Evolutionary conservation across 768 basidiomycete genomes (phyloP).

Genomic region (Postia placenta): DNA sequence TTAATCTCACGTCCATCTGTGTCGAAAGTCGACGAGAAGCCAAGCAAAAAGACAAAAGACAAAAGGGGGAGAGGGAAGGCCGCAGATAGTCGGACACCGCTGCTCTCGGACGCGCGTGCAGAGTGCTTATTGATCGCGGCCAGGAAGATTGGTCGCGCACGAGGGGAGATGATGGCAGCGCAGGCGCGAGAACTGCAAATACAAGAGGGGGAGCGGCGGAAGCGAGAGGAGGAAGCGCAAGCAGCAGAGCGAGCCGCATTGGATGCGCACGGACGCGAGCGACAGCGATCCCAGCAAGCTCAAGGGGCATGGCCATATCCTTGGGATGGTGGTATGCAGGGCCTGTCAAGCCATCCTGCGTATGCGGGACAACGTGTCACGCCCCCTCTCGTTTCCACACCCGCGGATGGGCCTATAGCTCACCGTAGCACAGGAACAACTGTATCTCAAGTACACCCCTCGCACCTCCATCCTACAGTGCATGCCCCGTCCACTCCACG

Average conservation of each 20-base stretch:
- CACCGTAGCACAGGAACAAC: too few relatives aligned
- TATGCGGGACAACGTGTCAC: too few relatives aligned
- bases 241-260: neutral
- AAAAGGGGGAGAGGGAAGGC: constrained; percentile 9
- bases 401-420: too few relatives aligned
- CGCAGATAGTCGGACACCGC: constrained; percentile 27
- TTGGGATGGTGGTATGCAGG: neutral
- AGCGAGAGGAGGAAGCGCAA: constrained; percentile 1
- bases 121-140: constrained; percentile 71
- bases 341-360: neutral
- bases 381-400: too few relatives aligned
- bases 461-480: constrained; percentile 17
- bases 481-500: neutral
- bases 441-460: too few relatives aligned
- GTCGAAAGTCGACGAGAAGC: neutral
- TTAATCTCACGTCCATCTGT: neutral
- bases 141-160: constrained; percentile 58
- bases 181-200: constrained; percentile 28
- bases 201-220: constrained; percentile 28
- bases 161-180: constrained; percentile 51
- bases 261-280: neutral
- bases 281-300: neutral
- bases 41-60: constrained; percentile 12
- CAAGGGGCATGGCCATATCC: neutral
- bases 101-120: constrained; percentile 55